Percentiles rank a stretch among this genome's conserved stretches.
phyloP scores from a whole-genome alignment of 495 filamentous ascomycete species.

The Recurvomyces mirabilis region DNA sequence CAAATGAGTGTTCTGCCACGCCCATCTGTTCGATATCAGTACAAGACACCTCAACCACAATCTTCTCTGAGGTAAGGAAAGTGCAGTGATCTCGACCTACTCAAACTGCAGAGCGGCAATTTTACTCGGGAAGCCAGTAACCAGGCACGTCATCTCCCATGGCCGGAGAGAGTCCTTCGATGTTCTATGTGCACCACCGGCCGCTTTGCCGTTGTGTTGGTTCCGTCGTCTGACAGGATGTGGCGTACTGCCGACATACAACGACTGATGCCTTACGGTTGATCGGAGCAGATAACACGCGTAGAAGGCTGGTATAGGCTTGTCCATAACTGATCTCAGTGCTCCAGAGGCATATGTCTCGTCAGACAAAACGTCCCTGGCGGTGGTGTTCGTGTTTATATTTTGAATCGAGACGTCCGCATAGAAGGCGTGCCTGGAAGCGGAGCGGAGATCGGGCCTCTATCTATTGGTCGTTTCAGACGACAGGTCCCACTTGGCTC shows the following conservation, averaged over 20 bases:
- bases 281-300: conserved; percentile 85
- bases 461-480: too few species aligned
- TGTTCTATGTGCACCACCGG: conserved; percentile 72
- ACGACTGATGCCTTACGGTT: conserved; percentile 46
- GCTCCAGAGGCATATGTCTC: too few species aligned
- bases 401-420: too few species aligned
- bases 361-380: too few species aligned
- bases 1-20: conserved; percentile 71
- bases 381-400: too few species aligned
- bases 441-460: too few species aligned
- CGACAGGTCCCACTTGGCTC: too few species aligned
- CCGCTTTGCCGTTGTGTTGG: conserved; percentile 76
- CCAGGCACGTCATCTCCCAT: conserved; percentile 87
- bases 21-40: too few species aligned
- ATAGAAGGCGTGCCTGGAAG: too few species aligned
- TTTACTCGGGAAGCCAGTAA: conserved; percentile 78
- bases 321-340: too few species aligned
- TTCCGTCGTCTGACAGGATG: conserved; percentile 67
- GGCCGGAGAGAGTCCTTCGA: conserved; percentile 54
- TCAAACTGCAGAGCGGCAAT: conserved; percentile 90
- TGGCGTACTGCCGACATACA: conserved; percentile 88
- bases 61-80: too few species aligned
- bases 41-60: not conserved
- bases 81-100: conserved; percentile 42
- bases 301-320: conserved; percentile 59